Percentiles rank a stretch among this genome's conserved stretches.
These are phyloP conservation scores for Diaporthe ilicicola DNA, from an alignment of 2,329 filamentous ascomycete species.

Conservation along the genomic window DNA sequence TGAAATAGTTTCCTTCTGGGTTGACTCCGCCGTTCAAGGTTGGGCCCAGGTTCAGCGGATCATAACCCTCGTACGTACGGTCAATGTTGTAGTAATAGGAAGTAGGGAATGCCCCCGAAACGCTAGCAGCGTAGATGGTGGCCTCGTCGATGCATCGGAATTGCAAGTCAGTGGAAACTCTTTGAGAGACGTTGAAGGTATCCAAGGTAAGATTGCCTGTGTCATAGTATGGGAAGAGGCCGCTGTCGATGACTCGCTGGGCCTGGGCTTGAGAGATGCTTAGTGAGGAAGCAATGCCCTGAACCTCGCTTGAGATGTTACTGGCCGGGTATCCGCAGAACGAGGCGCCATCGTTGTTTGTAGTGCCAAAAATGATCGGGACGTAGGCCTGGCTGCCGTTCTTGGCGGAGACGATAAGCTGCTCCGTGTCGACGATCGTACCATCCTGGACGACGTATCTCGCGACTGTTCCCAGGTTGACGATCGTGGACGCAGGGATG, in stretches of 20 bases:
- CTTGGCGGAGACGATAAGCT: constrained; percentile 52
- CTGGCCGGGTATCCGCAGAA: constrained; percentile 55
- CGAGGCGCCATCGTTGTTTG: constrained; percentile 58
- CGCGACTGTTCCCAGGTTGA: constrained; percentile 50
- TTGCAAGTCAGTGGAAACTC: constrained; percentile 60
- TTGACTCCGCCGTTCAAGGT: constrained; percentile 15
- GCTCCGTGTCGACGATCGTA: constrained; percentile 55
- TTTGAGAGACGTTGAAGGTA: constrained; percentile 61
- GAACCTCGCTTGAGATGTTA: constrained; percentile 49
- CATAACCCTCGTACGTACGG: constrained; percentile 28
- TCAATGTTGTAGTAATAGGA: constrained; percentile 31
- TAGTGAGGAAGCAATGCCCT: constrained; percentile 54
- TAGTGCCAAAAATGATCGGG: constrained; percentile 60
- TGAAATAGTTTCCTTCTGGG: constrained; percentile 27
- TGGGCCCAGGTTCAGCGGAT: constrained; percentile 21
- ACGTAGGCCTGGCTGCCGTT: constrained; percentile 57
- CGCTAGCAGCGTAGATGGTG: constrained; percentile 55
- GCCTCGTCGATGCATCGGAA: constrained; percentile 66
- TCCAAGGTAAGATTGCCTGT: constrained; percentile 62
- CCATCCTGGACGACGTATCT: constrained; percentile 64
- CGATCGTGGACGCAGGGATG: constrained; percentile 49
- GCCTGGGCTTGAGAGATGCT: constrained; percentile 54
- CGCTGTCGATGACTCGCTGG: constrained; percentile 51
- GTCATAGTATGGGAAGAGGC: constrained; percentile 56
- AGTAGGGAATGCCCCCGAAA: constrained; percentile 24